Base-by-base conservation (phyloP, 768 basidiomycete species). In the Psilocybe subaeruginosa region DNA sequence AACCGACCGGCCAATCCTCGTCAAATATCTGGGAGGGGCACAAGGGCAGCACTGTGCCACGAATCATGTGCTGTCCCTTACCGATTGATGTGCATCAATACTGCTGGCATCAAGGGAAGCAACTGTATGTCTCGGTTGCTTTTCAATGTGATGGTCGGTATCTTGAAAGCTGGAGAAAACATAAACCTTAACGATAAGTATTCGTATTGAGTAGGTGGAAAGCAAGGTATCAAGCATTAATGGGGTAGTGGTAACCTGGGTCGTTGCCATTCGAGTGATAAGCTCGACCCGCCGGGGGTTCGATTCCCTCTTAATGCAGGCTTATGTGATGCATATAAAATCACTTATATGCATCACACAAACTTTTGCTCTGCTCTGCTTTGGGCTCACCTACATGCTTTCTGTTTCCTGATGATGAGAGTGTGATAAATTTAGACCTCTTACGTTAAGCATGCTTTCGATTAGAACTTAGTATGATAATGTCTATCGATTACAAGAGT, bases 271-370 rank as follows among this genome's bases (percentile, higher is more conserved):
- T 56, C 37, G 55, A 57, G 50, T 41, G 45, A 45, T 57, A 65
- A 69, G 63, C 64, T 85, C 87, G 88, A 89, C 86, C 88, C 88
- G 88, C 88, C 88, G 88, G 86, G 87, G 87, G 88, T 90, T 90
- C 87, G 86, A 90, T 90, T 89, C 88, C 87, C 88, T 63, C 87
- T 89, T 88, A 87, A 89, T 89, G 88, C 88, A 88, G 12, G 11
- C 35, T 30, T 37, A 8, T 53, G 30, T 33, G 4, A 11, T 51
- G 9, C 16, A 43, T 43, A n/a, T 16, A 43, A 16, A n/a, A 5
- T 43, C 14, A 2, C 37, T 16, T 43, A 12, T 43, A 43, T 43
- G 41, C 14, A 29, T 3, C 12, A 30, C n/a, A 51, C 8, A n/a
- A 17, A 35, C 35, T 53, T 53, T 53, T 37, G 16, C 8, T n/a